Evolutionary conservation across 768 basidiomycete genomes (phyloP).

Genomic region (Butyriboletus loyo): DNA sequence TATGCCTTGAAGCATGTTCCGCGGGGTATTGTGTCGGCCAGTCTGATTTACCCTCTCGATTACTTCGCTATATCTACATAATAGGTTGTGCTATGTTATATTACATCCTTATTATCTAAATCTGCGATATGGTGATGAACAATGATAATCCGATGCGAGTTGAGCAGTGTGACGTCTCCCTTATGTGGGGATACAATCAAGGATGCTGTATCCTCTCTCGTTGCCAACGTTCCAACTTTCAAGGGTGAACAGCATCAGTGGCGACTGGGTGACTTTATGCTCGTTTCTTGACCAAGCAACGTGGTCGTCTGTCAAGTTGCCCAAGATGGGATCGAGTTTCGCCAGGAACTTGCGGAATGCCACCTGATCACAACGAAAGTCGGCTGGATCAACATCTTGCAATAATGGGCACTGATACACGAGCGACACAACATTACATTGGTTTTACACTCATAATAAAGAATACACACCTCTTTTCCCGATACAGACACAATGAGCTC

Average conservation of each 20-base stretch:
- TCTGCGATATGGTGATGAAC: no score
- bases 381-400: slow-evolving; percentile 40
- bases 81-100: background rate
- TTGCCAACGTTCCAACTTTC: slow-evolving; percentile 29
- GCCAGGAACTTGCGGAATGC: slow-evolving; percentile 37
- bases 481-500: slow-evolving; percentile 47
- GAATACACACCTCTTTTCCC: slow-evolving; percentile 40
- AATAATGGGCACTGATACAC: slow-evolving; percentile 42
- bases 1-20: background rate
- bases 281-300: slow-evolving; percentile 25
- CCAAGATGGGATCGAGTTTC: slow-evolving; percentile 45
- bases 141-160: background rate
- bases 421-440: background rate
- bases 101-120: background rate
- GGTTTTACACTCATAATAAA: background rate
- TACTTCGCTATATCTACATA: background rate
- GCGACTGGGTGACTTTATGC: slow-evolving; percentile 21
- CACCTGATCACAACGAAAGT: slow-evolving; percentile 40
- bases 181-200: slow-evolving; percentile 15
- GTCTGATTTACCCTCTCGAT: background rate
- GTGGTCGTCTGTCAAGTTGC: slow-evolving; percentile 44
- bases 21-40: background rate
- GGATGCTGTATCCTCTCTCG: slow-evolving; percentile 22
- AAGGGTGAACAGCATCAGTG: slow-evolving; percentile 25
- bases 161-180: background rate